Evolutionary conservation across 371 early-diverging fungal species (phyloP).

Genomic region (Mucor lusitanicus): DNA sequence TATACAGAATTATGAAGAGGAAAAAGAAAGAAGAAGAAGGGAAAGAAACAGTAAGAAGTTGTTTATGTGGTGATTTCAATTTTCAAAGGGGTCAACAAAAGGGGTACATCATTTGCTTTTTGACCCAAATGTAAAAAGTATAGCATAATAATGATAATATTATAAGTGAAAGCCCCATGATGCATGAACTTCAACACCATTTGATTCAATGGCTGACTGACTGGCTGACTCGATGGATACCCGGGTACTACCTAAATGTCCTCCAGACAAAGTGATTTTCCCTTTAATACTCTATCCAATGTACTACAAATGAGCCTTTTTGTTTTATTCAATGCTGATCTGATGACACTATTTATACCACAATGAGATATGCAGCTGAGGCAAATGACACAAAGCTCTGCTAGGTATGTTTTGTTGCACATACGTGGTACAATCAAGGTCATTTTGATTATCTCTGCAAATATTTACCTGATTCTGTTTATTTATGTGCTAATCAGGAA

Average conservation of each 20-base stretch:
- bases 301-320: background rate
- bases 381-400: background rate
- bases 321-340: background rate
- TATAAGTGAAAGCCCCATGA: background rate
- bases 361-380: background rate
- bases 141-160: background rate
- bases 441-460: too few species aligned
- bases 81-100: background rate
- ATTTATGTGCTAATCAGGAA: too few species aligned
- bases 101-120: background rate
- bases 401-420: too few species aligned
- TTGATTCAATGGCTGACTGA: too few species aligned
- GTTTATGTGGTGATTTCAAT: background rate
- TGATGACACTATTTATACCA: background rate
- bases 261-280: background rate
- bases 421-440: too few species aligned
- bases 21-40: background rate
- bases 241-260: background rate
- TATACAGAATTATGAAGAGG: background rate
- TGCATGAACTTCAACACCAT: background rate
- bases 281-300: background rate
- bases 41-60: background rate
- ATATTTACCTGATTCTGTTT: too few species aligned
- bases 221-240: too few species aligned
- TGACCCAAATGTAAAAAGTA: too few species aligned